phyloP scores from a whole-genome alignment of 2,329 filamentous ascomycete species.

The Monilinia vaccinii-corymbosi region DNA sequence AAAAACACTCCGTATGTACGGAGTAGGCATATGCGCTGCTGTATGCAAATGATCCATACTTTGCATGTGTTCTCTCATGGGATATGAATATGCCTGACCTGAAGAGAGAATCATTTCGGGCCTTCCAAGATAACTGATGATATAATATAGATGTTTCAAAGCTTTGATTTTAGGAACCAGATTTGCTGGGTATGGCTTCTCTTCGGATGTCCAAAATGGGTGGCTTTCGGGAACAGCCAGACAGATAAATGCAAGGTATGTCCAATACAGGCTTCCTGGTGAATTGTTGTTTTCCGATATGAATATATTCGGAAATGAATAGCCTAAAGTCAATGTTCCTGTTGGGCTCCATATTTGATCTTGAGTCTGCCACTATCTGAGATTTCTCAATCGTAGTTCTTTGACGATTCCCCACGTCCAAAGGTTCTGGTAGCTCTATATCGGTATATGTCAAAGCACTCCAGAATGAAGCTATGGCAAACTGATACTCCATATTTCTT shows the following conservation, averaged over 20 bases:
- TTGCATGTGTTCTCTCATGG: conserved; percentile 73
- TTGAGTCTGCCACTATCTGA: conserved; percentile 74
- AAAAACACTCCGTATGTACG: conserved; percentile 66
- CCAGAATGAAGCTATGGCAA: conserved; percentile 81
- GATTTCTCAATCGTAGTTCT: conserved; percentile 62
- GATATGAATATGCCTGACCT: conserved; percentile 74
- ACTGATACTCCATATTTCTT: conserved; percentile 70
- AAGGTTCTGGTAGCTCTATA: conserved; percentile 59
- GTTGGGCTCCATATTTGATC: conserved; percentile 65
- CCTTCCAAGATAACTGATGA: conserved; percentile 60
- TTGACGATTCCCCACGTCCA: conserved; percentile 73
- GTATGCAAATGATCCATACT: conserved; percentile 74
- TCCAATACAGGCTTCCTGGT: conserved; percentile 65
- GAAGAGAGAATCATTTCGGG: conserved; percentile 69
- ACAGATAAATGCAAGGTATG: conserved; percentile 67
- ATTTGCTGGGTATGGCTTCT: conserved; percentile 49
- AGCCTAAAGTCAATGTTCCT: conserved; percentile 66
- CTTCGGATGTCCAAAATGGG: conserved; percentile 64
- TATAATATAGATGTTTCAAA: conserved; percentile 62
- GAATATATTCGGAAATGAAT: conserved; percentile 71
- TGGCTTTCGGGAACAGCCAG: conserved; percentile 60
- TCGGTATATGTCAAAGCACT: conserved; percentile 67
- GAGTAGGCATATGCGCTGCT: conserved; percentile 69
- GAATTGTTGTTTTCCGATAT: conserved; percentile 81
- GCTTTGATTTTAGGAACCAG: conserved; percentile 50